Base-by-base conservation (phyloP, 495 filamentous ascomycete genomes). In the Gamarada debralockiae region DNA sequence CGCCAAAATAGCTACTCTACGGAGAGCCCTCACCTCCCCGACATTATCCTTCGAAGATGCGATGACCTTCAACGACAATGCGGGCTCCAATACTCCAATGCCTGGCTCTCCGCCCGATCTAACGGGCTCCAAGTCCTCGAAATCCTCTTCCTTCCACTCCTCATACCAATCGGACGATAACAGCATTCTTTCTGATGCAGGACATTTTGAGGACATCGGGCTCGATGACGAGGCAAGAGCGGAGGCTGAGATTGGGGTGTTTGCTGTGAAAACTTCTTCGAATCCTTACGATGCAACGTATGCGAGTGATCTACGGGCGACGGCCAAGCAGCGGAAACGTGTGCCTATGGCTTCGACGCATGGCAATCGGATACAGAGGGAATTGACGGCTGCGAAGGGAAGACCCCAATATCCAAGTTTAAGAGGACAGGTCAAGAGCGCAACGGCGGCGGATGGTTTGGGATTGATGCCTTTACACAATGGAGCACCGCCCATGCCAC, bases 171-270 rank as follows among this genome's bases (percentile, higher is more conserved):
- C 85, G 37, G 86, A 84, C 58, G 77, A 83, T 24, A 80, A 82
- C 50, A 53, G 31, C 21, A 58, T 58, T 21, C 43, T 58, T 20
- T 77, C 81, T 27, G 86, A 92, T 63, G 78, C 83, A 36, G 78
- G 77, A 45, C 84, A 97, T 61, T 97, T 97, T 61, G 93, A 98
- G 66, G 93, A 97, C 45, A 95, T 97, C 58, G 88, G 86, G 9
- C 79, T 98, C 7, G 80, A 87, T 41, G 90, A 96, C 61, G 81
- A 89, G 48, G 62, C 64, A 45, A 56, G 55, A 13, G 50, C 52
- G 6, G 61, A 70, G 29, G 67, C 68, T 23, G 60, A 67, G 44
- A 70, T 71, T 31, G 66, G 70, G 45, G 71, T 75, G 48, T 65
- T 72, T 31, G 70, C 73, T 53, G 54, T 70, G 36, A 80, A 81